These are phyloP conservation scores for Malbranchea zuffiana DNA, from an alignment of 2,329 filamentous ascomycete genomes.

Conservation along the genomic window DNA sequence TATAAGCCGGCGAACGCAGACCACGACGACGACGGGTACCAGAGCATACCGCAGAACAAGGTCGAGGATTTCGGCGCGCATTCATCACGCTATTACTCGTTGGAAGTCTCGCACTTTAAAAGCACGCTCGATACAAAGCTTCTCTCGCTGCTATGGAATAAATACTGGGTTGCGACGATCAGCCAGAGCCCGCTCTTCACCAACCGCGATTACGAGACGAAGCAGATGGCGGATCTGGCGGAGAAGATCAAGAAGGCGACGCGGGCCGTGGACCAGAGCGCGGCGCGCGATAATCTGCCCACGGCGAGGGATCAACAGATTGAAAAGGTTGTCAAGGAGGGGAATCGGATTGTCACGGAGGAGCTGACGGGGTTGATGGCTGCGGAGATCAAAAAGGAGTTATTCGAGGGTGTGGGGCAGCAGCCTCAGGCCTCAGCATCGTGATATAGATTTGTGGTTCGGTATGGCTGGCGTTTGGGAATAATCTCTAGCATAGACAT, in stretches of 20 bases:
- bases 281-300: conserved; percentile 16
- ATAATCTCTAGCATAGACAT: too few species aligned
- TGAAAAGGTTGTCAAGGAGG: conserved; percentile 45
- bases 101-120: conserved; percentile 91
- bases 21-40: conserved; percentile 33
- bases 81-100: conserved; percentile 75
- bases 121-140: conserved; percentile 79
- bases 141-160: conserved; percentile 88
- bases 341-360: conserved; percentile 47
- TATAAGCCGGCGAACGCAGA: conserved; percentile 49
- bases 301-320: conserved; percentile 36
- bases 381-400: conserved; percentile 41
- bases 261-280: conserved; percentile 25
- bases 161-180: conserved; percentile 79
- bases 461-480: too few species aligned
- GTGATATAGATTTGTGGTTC: too few species aligned
- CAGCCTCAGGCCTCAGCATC: too few species aligned
- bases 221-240: conserved; percentile 80
- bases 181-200: conserved; percentile 82
- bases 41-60: conserved; percentile 77
- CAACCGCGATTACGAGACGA: conserved; percentile 85
- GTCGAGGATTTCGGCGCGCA: conserved; percentile 94
- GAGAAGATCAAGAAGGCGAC: conserved; percentile 65
- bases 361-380: conserved; percentile 39
- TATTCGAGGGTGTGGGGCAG: conserved; percentile 35